Evolutionary conservation across 805 yeast species (phyloP).

Genomic region (Lachancea kluyveri): DNA sequence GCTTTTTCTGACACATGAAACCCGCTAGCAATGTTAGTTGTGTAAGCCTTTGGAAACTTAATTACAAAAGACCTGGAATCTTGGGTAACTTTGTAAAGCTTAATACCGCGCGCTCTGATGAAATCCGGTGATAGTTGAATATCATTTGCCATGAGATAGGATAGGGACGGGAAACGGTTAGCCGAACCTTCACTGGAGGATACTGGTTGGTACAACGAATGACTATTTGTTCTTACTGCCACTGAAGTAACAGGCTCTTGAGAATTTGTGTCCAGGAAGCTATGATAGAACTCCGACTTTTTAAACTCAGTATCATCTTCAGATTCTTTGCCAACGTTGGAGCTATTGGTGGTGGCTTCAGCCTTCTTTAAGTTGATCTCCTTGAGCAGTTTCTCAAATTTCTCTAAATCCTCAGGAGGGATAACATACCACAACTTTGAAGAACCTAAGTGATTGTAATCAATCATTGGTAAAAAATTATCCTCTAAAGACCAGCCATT

Average conservation of each 20-base stretch:
- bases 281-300: conserved; percentile 44
- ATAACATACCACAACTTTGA: conserved; percentile 55
- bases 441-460: conserved; percentile 52
- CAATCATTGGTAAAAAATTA: conserved; percentile 47
- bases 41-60: conserved; percentile 50
- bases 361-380: conserved; percentile 19
- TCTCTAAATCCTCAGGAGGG: conserved; percentile 47
- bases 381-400: conserved; percentile 39
- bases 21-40: conserved; percentile 48
- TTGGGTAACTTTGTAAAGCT: conserved; percentile 44
- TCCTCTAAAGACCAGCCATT: conserved; percentile 58
- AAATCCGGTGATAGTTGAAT: conserved; percentile 44
- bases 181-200: conserved; percentile 11
- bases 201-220: conserved; percentile 4
- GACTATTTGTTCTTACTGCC: conserved; percentile 6
- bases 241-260: conserved; percentile 1
- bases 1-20: conserved; percentile 50
- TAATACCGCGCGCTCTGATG: conserved; percentile 44
- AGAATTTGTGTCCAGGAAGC: conserved; percentile 39
- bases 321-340: neutral
- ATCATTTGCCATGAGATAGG: conserved; percentile 6
- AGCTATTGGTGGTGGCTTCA: conserved; percentile 28
- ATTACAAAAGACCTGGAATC: conserved; percentile 56
- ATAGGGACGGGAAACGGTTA: conserved; percentile 16
- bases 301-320: conserved; percentile 7